Base-by-base conservation (phyloP, 306 rosid species). In the Vicia sativa region DNA sequence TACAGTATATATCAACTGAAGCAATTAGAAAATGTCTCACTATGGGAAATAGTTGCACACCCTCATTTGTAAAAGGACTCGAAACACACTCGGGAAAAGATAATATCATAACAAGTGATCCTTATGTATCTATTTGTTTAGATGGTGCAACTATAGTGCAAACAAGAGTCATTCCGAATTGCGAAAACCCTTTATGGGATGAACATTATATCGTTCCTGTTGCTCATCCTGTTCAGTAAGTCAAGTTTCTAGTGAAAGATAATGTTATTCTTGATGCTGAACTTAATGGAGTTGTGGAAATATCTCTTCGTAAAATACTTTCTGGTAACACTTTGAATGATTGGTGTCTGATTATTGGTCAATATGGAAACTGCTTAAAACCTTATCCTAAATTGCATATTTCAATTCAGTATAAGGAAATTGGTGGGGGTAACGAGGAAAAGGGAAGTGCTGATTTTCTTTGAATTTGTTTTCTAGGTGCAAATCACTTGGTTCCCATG, bases 201-300 rank as follows among this genome's bases (percentile, higher is more conserved):
- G 89, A 88, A 63, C 86, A 79, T 65, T 88, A 83, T 69, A 2
- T 72, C 55, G 85, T 88, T 3, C 87, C 89, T 2, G 91, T 88
- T 11, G 95, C 95, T 60, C 95, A 88, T 62, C 85, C 89, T 50
- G 79, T 56, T 46, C 63, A 5, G 6, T 74, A 86, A 65, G 49
- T 88, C 4, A 87, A 88, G 76, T 86, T 88, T 67, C 58, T 70
- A 54, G 95, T 88, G 6, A 88, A 88, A 53, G 95, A 88, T 13
- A 74, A 88, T 43, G 91, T 83, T 66, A 76, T 86, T 78, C 91
- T 88, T 37, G 91, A 91, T 3, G 95, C 95, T 5, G 89, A 88
- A 45, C 77, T 79, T 23, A 88, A 86, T 55, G 91, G 95, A 52
- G 86, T 74, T 1, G 91, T 84, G 25, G 89, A 81, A 48, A 80